Evolutionary conservation across 1,284 basidiomycete genomes (phyloP).

Genomic region (Pseudozyma thailandica): DNA sequence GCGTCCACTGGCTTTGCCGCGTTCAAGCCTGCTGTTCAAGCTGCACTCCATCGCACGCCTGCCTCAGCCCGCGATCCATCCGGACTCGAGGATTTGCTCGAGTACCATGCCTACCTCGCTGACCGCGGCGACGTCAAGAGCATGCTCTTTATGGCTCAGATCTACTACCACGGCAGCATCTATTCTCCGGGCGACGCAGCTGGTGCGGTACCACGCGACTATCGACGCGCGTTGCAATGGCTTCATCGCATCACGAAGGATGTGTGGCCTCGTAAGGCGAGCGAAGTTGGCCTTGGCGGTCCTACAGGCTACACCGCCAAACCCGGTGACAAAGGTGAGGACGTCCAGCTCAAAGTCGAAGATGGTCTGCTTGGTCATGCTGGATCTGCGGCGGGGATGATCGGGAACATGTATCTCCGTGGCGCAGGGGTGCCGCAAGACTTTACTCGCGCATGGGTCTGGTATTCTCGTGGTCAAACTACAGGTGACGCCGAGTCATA

Average conservation of each 20-base stretch:
- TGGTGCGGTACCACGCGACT: conserved; percentile 59
- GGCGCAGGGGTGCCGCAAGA: conserved; percentile 91
- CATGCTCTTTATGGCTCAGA: conserved; percentile 52
- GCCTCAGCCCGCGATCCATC: conserved; percentile 43
- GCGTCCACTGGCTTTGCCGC: conserved; percentile 76
- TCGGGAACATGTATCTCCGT: conserved; percentile 91
- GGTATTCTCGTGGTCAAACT: conserved; percentile 85
- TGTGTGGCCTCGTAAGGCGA: conserved; percentile 63
- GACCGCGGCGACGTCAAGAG: conserved; percentile 48
- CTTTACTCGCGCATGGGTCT: conserved; percentile 82
- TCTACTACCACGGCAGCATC: conserved; percentile 65
- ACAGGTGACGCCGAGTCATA: conserved; percentile 83
- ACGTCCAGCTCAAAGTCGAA: conserved; percentile 50
- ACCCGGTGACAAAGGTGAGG: conserved; percentile 48
- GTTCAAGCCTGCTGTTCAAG: conserved; percentile 80
- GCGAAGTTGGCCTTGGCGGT: conserved; percentile 48
- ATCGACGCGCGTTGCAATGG: conserved; percentile 45
- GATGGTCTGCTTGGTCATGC: conserved; percentile 36
- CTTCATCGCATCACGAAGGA: conserved; percentile 44
- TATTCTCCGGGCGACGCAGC: conserved; percentile 58
- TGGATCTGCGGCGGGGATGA: conserved; percentile 58
- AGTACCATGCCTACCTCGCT: conserved; percentile 70
- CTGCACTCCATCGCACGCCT: conserved; percentile 70
- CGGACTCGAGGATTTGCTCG: conserved; percentile 80
- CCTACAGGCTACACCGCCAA: conserved; percentile 40